phyloP scores from a whole-genome alignment of 2,329 filamentous ascomycete genomes.

The Tolypocladium endophyticum region DNA sequence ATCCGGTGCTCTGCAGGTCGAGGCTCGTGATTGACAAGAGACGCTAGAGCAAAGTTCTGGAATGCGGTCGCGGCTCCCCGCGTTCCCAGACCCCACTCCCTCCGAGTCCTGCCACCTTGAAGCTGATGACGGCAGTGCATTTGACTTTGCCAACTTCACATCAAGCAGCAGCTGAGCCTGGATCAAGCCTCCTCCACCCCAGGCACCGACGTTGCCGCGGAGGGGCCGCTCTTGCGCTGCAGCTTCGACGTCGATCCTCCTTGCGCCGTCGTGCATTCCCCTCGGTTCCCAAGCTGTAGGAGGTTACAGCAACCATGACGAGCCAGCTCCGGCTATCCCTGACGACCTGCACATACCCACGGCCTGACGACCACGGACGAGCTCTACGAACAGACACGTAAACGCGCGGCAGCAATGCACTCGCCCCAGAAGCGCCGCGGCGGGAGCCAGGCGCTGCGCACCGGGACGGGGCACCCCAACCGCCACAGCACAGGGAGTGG shows the following conservation, averaged over 20 bases:
- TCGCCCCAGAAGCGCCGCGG: slow-evolving; percentile 34
- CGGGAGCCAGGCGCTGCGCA: slow-evolving; percentile 13
- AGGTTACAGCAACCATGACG: slow-evolving; percentile 16
- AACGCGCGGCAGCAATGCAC: slow-evolving; percentile 20
- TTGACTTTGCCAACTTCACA: not conserved
- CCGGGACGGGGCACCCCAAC: slow-evolving; percentile 8
- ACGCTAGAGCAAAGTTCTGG: not conserved
- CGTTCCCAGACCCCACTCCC: not conserved
- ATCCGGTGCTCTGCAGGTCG: too few relatives aligned
- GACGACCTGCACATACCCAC: slow-evolving; percentile 12
- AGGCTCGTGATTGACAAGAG: too few relatives aligned
- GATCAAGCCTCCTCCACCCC: not conserved
- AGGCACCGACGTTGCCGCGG: not conserved
- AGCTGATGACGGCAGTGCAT: not conserved
- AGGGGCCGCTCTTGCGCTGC: not conserved
- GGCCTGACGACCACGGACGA: slow-evolving; percentile 11
- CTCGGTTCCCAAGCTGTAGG: not conserved
- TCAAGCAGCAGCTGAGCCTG: not conserved
- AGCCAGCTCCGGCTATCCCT: slow-evolving; percentile 9
- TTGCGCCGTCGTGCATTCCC: not conserved
- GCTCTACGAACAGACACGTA: not conserved
- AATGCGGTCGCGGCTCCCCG: not conserved
- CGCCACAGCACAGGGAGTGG: slow-evolving; percentile 6
- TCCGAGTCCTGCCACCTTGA: not conserved
- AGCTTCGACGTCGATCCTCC: not conserved